These are phyloP conservation scores for Lactifluus volemus DNA, from an alignment of 768 basidiomycete species.

Conservation along the genomic window DNA sequence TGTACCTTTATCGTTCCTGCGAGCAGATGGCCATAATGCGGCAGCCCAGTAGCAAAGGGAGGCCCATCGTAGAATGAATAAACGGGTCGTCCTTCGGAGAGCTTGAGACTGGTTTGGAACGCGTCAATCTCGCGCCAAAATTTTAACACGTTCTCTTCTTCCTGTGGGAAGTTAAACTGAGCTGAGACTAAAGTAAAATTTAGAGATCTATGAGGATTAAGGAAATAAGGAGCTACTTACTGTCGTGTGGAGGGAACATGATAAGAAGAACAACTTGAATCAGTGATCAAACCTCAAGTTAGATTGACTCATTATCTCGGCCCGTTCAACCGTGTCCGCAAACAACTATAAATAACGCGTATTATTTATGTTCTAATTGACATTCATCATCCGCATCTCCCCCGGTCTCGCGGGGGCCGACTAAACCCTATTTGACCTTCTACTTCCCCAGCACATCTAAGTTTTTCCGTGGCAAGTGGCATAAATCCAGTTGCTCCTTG, in stretches of 20 bases:
- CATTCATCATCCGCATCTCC: neutral
- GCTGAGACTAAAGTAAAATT: constrained; percentile 48
- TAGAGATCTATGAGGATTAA: constrained; percentile 4
- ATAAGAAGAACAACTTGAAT: neutral
- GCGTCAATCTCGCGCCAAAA: constrained; percentile 98
- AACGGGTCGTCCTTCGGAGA: constrained; percentile 83
- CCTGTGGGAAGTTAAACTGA: constrained; percentile 75
- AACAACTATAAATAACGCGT: constrained; percentile 10
- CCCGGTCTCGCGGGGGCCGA: neutral
- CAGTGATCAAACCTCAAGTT: no score
- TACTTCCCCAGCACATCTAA: constrained; percentile 2
- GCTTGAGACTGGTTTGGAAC: constrained; percentile 88
- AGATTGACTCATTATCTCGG: constrained; percentile 1
- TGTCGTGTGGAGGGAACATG: constrained; percentile 57
- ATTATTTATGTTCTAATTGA: neutral
- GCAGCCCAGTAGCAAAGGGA: constrained; percentile 93
- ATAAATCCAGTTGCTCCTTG: neutral
- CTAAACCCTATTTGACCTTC: neutral
- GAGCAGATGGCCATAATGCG: constrained; percentile 92
- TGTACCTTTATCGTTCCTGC: constrained; percentile 87
- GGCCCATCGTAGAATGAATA: constrained; percentile 97
- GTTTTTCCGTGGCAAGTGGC: neutral
- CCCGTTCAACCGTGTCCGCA: neutral
- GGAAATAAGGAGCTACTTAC: constrained; percentile 33
- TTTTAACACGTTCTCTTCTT: constrained; percentile 81